Evolutionary conservation across 257 asterid genomes (phyloP).

Genomic region (Solanum commersonii): DNA sequence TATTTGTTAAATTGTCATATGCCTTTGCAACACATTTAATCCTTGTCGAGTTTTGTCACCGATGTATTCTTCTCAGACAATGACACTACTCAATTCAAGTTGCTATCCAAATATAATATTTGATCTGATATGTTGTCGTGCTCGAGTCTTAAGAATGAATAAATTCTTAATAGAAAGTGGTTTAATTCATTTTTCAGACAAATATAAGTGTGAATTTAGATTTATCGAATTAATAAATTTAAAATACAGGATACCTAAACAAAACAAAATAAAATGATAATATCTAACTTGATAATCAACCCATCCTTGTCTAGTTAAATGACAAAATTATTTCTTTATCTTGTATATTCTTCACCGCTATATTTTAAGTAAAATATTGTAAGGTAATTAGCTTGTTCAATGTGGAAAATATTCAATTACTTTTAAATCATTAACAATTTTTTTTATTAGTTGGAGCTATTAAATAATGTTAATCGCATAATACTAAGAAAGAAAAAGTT

Average conservation of each 20-base stretch:
- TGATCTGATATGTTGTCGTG: accelerated
- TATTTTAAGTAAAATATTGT: neutral
- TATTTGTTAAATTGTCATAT: neutral
- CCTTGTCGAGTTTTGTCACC: neutral
- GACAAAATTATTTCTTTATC: neutral
- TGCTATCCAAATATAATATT: neutral
- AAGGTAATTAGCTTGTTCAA: neutral
- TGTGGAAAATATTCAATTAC: neutral
- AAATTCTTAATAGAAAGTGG: neutral
- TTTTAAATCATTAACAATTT: neutral
- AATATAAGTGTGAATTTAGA: neutral
- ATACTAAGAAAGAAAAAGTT: neutral
- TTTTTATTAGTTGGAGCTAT: neutral
- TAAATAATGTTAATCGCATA: neutral
- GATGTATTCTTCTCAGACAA: neutral
- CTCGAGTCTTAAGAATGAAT: neutral
- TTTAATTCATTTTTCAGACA: neutral
- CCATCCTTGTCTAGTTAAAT: neutral
- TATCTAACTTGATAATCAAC: neutral
- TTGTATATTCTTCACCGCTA: neutral
- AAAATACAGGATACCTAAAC: neutral
- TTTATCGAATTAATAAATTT: neutral
- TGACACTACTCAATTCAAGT: neutral
- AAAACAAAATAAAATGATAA: neutral
- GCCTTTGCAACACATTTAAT: neutral